These are phyloP conservation scores for Aspergillus jensenii DNA, from an alignment of 2,329 filamentous ascomycete species.

Conservation along the genomic window DNA sequence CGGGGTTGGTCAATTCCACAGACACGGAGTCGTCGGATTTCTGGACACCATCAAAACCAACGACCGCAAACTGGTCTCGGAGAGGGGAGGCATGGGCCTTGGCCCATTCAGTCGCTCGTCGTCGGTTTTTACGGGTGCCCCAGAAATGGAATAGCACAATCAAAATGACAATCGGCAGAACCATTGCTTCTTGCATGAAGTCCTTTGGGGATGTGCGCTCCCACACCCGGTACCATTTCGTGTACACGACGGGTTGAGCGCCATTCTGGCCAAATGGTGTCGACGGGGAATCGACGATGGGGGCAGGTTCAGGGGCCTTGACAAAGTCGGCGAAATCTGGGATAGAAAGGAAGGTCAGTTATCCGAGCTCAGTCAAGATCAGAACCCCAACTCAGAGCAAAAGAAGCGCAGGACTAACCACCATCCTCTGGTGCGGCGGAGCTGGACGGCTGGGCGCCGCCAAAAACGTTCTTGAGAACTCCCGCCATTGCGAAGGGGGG, in stretches of 20 bases:
- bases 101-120: conserved; percentile 78
- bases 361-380: neutral
- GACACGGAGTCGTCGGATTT: conserved; percentile 46
- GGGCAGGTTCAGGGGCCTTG: conserved; percentile 66
- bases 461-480: conserved; percentile 42
- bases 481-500: conserved; percentile 35
- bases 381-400: neutral
- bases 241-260: conserved; percentile 65
- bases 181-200: conserved; percentile 83
- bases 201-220: conserved; percentile 82
- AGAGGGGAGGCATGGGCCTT: conserved; percentile 70
- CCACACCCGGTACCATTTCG: conserved; percentile 95
- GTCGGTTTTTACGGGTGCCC: conserved; percentile 76
- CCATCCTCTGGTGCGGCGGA: conserved; percentile 37
- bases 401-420: conserved; percentile 28
- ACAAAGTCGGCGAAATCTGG: conserved; percentile 95
- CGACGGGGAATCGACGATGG: conserved; percentile 43
- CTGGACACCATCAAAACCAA: conserved; percentile 69
- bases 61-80: conserved; percentile 77
- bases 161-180: conserved; percentile 71
- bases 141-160: conserved; percentile 78
- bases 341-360: neutral
- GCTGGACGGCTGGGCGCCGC: conserved; percentile 31
- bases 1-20: conserved; percentile 48
- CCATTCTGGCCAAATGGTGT: conserved; percentile 48